A percentile compares a stretch with the other conserved stretches of the same genome.
These are phyloP conservation scores for Neovahlkampfia damariscottae DNA, from an alignment of 78 protist genomes.

Conservation along the genomic window DNA sequence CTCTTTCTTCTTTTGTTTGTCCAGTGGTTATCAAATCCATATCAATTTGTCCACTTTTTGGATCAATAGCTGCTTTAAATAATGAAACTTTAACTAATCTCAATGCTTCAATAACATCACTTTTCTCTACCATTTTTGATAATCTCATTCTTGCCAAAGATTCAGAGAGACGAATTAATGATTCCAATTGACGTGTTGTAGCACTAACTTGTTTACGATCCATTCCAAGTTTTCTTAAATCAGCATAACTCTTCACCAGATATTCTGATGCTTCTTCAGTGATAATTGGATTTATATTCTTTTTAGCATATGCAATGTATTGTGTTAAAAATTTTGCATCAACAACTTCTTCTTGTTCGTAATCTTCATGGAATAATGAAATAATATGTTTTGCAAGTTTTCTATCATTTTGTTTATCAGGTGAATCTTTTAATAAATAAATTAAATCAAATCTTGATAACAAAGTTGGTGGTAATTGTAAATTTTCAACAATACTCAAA, in stretches of 20 bases:
- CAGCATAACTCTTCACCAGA: constrained; percentile 60
- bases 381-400: constrained; percentile 81
- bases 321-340: constrained; percentile 26
- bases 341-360: not conserved
- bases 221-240: constrained; percentile 36
- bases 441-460: constrained; percentile 90
- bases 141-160: constrained; percentile 64
- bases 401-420: constrained; percentile 69
- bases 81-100: constrained; percentile 67
- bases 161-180: constrained; percentile 86
- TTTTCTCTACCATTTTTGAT: constrained; percentile 43
- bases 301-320: constrained; percentile 79
- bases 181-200: constrained; percentile 97
- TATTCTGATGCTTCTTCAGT: constrained; percentile 61
- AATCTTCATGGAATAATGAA: not conserved
- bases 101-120: constrained; percentile 81
- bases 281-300: constrained; percentile 51
- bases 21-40: constrained; percentile 78
- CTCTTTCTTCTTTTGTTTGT: not conserved
- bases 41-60: constrained; percentile 78
- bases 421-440: constrained; percentile 84
- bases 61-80: constrained; percentile 83
- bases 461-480: constrained; percentile 89
- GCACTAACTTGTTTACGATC: constrained; percentile 72
- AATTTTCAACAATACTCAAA: constrained; percentile 88